Evolutionary conservation across 2,329 filamentous ascomycete species (phyloP).

Genomic region (Aspergillus flavus): DNA sequence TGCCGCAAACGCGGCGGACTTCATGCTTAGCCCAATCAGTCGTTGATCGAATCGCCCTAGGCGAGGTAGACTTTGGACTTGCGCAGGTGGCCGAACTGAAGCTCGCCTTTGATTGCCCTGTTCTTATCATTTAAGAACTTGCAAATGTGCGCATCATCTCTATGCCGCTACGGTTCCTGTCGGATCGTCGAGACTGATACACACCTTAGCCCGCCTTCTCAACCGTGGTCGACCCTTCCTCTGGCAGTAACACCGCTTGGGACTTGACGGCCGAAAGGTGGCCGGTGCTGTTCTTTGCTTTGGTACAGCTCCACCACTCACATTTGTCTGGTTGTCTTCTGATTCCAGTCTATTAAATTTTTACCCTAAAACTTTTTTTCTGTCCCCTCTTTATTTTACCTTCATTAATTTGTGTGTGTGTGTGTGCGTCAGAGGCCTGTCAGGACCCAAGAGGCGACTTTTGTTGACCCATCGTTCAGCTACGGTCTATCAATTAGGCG

Average conservation of each 20-base stretch:
- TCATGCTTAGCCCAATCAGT: constrained; percentile 26
- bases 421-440: constrained; percentile 21
- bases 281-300: constrained; percentile 18
- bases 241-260: constrained; percentile 23
- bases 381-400: neutral
- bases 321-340: constrained; percentile 21
- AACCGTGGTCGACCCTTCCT: constrained; percentile 34
- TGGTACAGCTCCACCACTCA: constrained; percentile 26
- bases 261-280: constrained; percentile 23
- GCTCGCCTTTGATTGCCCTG: constrained; percentile 16
- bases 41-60: constrained; percentile 24
- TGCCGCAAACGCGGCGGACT: constrained; percentile 32
- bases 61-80: constrained; percentile 27
- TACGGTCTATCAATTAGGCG: constrained; percentile 26
- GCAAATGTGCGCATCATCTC: constrained; percentile 39
- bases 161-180: constrained; percentile 30
- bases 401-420: constrained; percentile 13
- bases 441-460: constrained; percentile 21
- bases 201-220: constrained; percentile 27
- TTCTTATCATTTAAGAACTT: constrained; percentile 12
- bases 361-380: constrained; percentile 11
- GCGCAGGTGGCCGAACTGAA: constrained; percentile 29
- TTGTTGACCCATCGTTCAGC: constrained; percentile 29
- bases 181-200: constrained; percentile 35
- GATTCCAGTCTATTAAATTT: constrained; percentile 18